Evolutionary conservation across 805 yeast species (phyloP).

Genomic region (Suhomyces pyralidae): DNA sequence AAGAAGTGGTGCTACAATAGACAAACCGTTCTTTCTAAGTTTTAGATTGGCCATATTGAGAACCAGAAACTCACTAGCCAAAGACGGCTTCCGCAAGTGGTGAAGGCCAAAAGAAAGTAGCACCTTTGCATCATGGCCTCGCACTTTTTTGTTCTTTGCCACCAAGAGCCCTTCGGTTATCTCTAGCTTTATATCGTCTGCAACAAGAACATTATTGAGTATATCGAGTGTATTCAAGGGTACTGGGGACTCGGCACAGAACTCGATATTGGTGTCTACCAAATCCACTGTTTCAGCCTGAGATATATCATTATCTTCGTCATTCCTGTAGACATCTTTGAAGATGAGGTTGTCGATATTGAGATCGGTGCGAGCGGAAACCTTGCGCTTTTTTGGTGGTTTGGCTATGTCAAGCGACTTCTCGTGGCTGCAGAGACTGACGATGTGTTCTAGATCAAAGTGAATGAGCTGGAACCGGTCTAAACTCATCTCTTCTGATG

Average conservation of each 20-base stretch:
- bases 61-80: conserved; percentile 14
- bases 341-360: conserved; percentile 16
- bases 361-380: conserved; percentile 5
- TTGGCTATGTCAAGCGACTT: background rate
- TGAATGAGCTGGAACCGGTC: conserved; percentile 11
- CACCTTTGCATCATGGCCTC: conserved; percentile 8
- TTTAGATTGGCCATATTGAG: conserved; percentile 10
- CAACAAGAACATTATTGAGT: conserved; percentile 6
- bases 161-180: conserved; percentile 7
- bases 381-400: conserved; percentile 8
- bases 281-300: conserved; percentile 7
- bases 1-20: conserved; percentile 5
- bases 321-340: conserved; percentile 10
- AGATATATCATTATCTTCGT: background rate
- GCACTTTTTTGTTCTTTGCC: conserved; percentile 7
- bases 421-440: conserved; percentile 4
- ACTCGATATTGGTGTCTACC: conserved; percentile 9
- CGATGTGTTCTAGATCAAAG: conserved; percentile 12
- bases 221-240: background rate
- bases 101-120: conserved; percentile 12
- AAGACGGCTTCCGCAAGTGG: background rate
- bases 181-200: conserved; percentile 14
- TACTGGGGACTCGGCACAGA: conserved; percentile 10
- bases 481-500: background rate
- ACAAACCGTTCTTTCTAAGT: conserved; percentile 9